Conservation (phyloP, 352 stramenopile species). For the Elongisporangium prolatum region DNA sequence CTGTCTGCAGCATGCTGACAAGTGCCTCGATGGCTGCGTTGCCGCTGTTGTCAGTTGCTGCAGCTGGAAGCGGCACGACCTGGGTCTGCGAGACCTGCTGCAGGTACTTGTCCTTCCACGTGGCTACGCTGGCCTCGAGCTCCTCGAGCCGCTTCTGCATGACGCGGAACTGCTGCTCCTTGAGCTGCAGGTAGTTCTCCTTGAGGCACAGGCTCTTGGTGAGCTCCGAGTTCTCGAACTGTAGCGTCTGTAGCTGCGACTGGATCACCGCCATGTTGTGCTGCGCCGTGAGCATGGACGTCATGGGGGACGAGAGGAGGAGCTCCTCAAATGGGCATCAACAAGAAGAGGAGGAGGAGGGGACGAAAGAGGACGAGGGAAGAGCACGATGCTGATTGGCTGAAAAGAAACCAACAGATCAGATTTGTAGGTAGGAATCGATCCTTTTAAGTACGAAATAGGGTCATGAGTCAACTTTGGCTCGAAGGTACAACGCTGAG, state of each 20-base stretch:
- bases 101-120: constrained; percentile 67
- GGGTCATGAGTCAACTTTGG: not conserved
- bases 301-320: constrained; percentile 8
- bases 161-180: constrained; percentile 71
- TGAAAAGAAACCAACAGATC: not conserved
- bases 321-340: not conserved
- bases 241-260: constrained; percentile 49
- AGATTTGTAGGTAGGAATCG: not conserved
- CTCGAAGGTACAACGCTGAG: not conserved
- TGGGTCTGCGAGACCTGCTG: constrained; percentile 26
- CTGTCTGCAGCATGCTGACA: not conserved
- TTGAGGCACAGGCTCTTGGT: constrained; percentile 63
- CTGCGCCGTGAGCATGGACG: constrained; percentile 30
- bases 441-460: not conserved
- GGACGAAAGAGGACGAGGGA: not conserved
- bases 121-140: constrained; percentile 40
- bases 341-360: not conserved
- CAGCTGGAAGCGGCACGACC: not conserved
- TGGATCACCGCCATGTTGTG: constrained; percentile 65
- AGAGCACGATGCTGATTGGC: not conserved
- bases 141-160: constrained; percentile 70
- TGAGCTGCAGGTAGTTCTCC: constrained; percentile 69
- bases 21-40: not conserved
- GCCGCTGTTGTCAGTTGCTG: not conserved
- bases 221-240: constrained; percentile 53